phyloP scores from a whole-genome alignment of 2,329 filamentous ascomycete genomes.

The Colletotrichum liaoningense region DNA sequence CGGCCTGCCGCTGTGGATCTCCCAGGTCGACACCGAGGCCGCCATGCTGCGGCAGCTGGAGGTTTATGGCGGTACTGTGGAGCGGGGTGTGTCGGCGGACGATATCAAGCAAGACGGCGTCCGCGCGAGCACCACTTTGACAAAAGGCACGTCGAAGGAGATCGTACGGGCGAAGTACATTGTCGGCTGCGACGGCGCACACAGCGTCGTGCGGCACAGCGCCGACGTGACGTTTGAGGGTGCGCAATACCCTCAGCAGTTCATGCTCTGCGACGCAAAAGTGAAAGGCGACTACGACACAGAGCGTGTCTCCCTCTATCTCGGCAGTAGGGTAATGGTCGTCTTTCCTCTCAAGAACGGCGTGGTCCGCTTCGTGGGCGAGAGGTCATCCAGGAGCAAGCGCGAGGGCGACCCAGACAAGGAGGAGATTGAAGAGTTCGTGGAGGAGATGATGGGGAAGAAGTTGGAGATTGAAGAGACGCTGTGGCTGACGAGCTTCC shows the following conservation, averaged over 20 bases:
- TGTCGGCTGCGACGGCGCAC: slow-evolving; percentile 60
- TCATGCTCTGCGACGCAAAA: slow-evolving; percentile 56
- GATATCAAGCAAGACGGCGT: slow-evolving; percentile 43
- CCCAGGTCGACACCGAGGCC: slow-evolving; percentile 48
- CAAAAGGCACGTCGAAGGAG: slow-evolving; percentile 37
- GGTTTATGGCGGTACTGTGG: slow-evolving; percentile 41
- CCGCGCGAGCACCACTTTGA: slow-evolving; percentile 43
- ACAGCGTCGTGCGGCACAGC: slow-evolving; percentile 54
- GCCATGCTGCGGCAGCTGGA: slow-evolving; percentile 45
- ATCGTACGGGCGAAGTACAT: slow-evolving; percentile 51
- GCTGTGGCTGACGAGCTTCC: slow-evolving; percentile 57
- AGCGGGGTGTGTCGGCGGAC: slow-evolving; percentile 44
- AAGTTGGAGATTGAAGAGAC: slow-evolving; percentile 43
- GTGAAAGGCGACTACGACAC: slow-evolving; percentile 34
- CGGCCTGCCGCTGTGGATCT: slow-evolving; percentile 44
- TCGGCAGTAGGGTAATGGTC: slow-evolving; percentile 48
- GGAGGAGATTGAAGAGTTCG: slow-evolving; percentile 38
- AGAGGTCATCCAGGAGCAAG: slow-evolving; percentile 22
- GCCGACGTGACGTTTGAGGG: slow-evolving; percentile 54
- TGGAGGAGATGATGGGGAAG: slow-evolving; percentile 44
- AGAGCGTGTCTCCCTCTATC: slow-evolving; percentile 42
- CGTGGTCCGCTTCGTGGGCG: slow-evolving; percentile 43
- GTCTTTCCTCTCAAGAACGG: slow-evolving; percentile 46
- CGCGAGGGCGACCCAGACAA: slow-evolving; percentile 8
- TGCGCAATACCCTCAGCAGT: slow-evolving; percentile 53